Evolutionary conservation across 2,329 filamentous ascomycete species (phyloP), one percentile per base, ranked within the genome.

Genomic region (Biscogniauxia marginata): DNA sequence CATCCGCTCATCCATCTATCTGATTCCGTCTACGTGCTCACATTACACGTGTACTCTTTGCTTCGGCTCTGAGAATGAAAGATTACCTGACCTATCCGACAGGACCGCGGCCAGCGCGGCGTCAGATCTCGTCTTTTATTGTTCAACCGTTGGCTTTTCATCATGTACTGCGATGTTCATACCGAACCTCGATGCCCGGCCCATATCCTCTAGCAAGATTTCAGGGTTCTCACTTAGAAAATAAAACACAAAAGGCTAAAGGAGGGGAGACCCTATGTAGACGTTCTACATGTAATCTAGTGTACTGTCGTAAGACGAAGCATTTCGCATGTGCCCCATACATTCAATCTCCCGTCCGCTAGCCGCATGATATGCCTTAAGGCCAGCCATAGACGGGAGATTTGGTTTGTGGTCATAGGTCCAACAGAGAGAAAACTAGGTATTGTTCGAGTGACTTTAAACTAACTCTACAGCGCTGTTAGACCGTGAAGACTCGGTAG

Each of bases 151-250:
- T n/a, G n/a, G n/a, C 19, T 43, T 13, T 46, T 45, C 53, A 55
- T 44, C 45, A 39, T 46, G 45, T 49, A 48, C 47, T 11, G 49
- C 52, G 58, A 59, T 63, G 52, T 20, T 46, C 56, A 50, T 51
- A 20, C 50, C 51, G 54, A 61, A 56, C 46, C 21, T 34, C 54
- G 56, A 61, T 56, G 46, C 56, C 53, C 56, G 47, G 34, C 53
- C 55, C 48, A 56, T 49, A 51, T 9, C 30, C 13, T 39, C 6
- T 39, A 39, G n/a, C n/a, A 16, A 39, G 30, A 39, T 16, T 9
- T n/a, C n/a, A n/a, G n/a, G n/a, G n/a, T n/a, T 16, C 11, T 39
- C 3, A 39, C 13, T 16, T 39, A 39, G 13, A 39, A 39, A 39
- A 11, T 16, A 39, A 39, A 39, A 11, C 30, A n/a, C 7, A 39